Evolutionary conservation across 345 rosid genomes (phyloP).

Genomic region (Eucalyptus erythrocorys): DNA sequence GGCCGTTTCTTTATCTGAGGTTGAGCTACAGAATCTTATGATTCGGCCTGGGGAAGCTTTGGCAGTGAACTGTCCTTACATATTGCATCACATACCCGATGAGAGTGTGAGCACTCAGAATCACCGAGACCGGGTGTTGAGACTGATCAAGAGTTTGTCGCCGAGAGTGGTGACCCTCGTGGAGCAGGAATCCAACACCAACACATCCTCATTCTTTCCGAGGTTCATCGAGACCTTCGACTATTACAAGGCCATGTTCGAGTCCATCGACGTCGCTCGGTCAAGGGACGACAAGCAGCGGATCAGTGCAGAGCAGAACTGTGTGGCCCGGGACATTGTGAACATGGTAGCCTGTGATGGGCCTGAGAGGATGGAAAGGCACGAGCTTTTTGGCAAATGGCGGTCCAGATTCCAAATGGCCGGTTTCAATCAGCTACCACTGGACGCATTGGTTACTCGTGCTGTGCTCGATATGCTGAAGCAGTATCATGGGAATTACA

Average conservation of each 20-base stretch:
- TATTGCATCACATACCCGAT: constrained; percentile 1
- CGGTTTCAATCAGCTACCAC: background rate
- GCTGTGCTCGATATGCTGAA: background rate
- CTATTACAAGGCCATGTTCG: background rate
- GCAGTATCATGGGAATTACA: background rate
- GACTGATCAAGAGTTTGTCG: background rate
- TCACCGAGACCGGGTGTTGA: background rate
- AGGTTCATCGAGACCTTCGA: background rate
- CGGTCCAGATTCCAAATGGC: background rate
- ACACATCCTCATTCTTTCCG: background rate
- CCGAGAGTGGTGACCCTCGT: background rate
- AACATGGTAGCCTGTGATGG: constrained; percentile 5
- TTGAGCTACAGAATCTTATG: background rate
- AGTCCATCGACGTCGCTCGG: background rate
- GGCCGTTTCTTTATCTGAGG: background rate
- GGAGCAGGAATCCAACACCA: constrained; percentile 6
- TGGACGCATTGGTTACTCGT: background rate
- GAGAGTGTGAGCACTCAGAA: constrained; percentile 2
- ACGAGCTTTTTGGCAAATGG: background rate
- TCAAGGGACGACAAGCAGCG: background rate
- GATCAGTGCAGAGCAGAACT: background rate
- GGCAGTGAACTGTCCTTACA: background rate
- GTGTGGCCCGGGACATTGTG: constrained; percentile 3
- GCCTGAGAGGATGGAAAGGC: background rate
- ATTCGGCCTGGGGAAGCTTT: background rate